Evolutionary conservation across 2,329 filamentous ascomycete genomes (phyloP).

Genomic region (Fusarium chlamydosporum): DNA sequence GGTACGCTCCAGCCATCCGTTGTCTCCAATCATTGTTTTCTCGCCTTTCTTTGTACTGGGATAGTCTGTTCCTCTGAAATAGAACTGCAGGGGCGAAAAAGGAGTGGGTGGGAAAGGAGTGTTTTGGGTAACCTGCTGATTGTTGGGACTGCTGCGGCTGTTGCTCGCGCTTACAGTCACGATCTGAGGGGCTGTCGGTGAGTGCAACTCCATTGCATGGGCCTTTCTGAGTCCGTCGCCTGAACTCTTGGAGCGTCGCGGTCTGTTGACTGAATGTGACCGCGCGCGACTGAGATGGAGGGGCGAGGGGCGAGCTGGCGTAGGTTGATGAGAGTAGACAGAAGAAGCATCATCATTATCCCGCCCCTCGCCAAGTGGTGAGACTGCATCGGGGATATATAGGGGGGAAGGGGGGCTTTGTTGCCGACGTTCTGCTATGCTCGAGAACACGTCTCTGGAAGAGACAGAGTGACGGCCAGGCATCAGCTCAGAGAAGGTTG

Average conservation of each 20-base stretch:
- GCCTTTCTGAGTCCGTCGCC: conserved; percentile 44
- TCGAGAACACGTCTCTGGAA: conserved; percentile 37
- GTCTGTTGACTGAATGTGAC: conserved; percentile 42
- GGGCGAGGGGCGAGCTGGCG: conserved; percentile 39
- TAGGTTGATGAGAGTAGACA: conserved; percentile 46
- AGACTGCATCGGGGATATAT: conserved; percentile 45
- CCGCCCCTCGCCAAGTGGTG: conserved; percentile 48
- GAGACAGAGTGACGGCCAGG: conserved; percentile 41
- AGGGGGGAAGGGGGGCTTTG: conserved; percentile 49
- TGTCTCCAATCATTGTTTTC: conserved; percentile 68
- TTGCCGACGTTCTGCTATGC: conserved; percentile 53
- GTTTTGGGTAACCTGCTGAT: conserved; percentile 15
- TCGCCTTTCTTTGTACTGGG: conserved; percentile 58
- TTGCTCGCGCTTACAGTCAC: conserved; percentile 23
- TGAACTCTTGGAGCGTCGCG: conserved; percentile 52
- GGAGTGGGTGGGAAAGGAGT: conserved; percentile 35
- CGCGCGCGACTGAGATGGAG: conserved; percentile 40
- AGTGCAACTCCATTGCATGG: conserved; percentile 22
- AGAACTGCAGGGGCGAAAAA: conserved; percentile 62
- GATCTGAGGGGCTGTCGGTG: conserved; percentile 36
- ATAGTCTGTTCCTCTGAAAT: conserved; percentile 58
- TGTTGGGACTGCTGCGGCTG: conserved; percentile 14
- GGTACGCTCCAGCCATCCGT: conserved; percentile 70
- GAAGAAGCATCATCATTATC: conserved; percentile 45
- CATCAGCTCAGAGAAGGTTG: conserved; percentile 54